Base-by-base conservation (phyloP, 768 basidiomycete genomes). In the Mycena belliarum region DNA sequence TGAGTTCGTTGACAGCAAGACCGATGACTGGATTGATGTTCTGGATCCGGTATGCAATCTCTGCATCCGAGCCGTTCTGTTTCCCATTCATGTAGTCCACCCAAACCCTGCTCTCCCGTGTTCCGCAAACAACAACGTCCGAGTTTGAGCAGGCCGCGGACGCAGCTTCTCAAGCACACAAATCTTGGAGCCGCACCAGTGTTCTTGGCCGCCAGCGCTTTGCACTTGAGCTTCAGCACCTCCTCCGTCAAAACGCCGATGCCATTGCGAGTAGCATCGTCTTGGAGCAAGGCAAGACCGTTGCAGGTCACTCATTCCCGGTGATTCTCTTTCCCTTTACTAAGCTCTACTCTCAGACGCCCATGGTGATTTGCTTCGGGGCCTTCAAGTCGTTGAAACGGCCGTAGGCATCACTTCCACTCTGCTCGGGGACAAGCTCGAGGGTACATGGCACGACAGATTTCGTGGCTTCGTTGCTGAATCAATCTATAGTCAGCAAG, bases 271-370 rank as follows among this genome's bases (percentile, higher is more conserved):
- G 78, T 41, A 93, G 88, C 65, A 98, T 98, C 53, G 93, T 95
- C 24, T 75, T 98, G 21, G 95, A 98, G 70, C 96, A 98, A 73
- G 96, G 96, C 16, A 98, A 98, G 76, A 99, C 96, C 0, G 73
- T 91, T 41, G 84, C 90, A 61, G 90, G 90, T 90, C 29, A 24
- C 26, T 54, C 29, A 32, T 12, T 41, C 41, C 23, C 29, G 43
- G 40, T 21, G 37, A 20, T 23, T 28, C 29, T 50, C 10, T 32
- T 32, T 20, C 57, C 26, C 37, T n/a, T 43, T 24, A 42, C 35
- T 52, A 33, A 47, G 38, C 38, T 41, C 18, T n/a, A 4, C 42
- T 5, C 29, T 62, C 25, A 89, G 96, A 99, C 74, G 96, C 96
- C 0, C 93, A 93, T 63, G 96, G 96, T 0, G 96, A 99, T 71